Evolutionary conservation across 768 basidiomycete genomes (phyloP), one percentile per base, ranked within the genome.

Genomic region (Xerocomus potaroensis): DNA sequence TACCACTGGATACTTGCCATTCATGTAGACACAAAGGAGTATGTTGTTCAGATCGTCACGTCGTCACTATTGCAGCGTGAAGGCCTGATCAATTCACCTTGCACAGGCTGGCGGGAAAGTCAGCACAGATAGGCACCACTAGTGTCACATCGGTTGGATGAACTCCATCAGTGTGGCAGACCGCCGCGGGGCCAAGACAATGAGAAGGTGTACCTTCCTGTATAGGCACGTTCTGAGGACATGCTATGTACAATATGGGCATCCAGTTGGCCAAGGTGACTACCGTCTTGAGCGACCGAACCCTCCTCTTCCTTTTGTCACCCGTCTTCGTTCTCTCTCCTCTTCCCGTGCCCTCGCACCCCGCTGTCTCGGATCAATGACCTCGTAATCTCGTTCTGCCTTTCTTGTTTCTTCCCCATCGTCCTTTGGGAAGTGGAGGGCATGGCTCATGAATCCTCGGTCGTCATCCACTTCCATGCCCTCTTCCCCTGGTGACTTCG

Each of bases 321-420:
- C 67, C 11, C 65, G 63, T 43, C 81, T 87, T 57, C 81, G 71
- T 49, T 87, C 85, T 54, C 73, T 72, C 56, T 89, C 88, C 60
- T 92, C 90, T 57, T 91, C 85, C 57, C 74, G 80, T 21, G 90
- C 90, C 39, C 78, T 69, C 19, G 85, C 87, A 35, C 83, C 75
- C 45, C 90, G 68, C 39, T 78, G 76, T 48, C 90, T 69, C 0
- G 90, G 89, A 61, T 92, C 90, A 61, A 92, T 92, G 22, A 92
- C 89, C 67, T 92, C 89, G 58, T 91, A 91, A 47, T 92, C 90
- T 43, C 87, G 68, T 62, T 90, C 84, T 1, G 87, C 90, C 65
- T 90, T 90, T 50, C 64, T 63, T 19, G 74, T 75, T 66, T 91
- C 89, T 57, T 88, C 88, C 19, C 72, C 74, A 54, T 89, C 80